Evolutionary conservation across 192 early-diverging fungal genomes (phyloP).

Genomic region (Rhizophagus prolifer): DNA sequence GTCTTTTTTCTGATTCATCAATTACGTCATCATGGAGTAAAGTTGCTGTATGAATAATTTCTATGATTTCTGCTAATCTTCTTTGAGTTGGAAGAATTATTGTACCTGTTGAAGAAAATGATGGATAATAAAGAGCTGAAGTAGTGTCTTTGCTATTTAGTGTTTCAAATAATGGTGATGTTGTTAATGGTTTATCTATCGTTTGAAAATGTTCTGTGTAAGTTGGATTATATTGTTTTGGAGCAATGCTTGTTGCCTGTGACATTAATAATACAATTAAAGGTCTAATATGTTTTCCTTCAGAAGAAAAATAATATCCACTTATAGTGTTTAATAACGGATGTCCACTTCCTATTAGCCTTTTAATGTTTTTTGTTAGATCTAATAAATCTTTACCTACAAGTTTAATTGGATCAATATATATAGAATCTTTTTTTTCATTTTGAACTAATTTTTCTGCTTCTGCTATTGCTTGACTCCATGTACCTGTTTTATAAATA

Average conservation of each 20-base stretch:
- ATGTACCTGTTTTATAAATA: constrained; percentile 19
- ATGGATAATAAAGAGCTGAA: constrained; percentile 14
- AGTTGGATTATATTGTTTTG: constrained; percentile 48
- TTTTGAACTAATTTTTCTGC: constrained; percentile 53
- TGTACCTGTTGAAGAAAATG: constrained; percentile 32
- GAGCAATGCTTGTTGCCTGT: constrained; percentile 74
- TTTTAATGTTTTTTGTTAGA: constrained; percentile 81
- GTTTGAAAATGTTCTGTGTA: constrained; percentile 52
- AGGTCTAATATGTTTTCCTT: constrained; percentile 91
- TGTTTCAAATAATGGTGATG: constrained; percentile 16
- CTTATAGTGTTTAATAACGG: constrained; percentile 87
- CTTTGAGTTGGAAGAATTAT: constrained; percentile 83
- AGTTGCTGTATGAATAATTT: constrained; percentile 98
- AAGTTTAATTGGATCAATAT: constrained; percentile 73
- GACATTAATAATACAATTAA: constrained; percentile 88
- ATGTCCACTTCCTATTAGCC: constrained; percentile 82
- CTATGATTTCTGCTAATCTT: constrained; percentile 92
- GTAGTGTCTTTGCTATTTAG: not conserved
- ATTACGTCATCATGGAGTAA: constrained; percentile 89
- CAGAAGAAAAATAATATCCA: constrained; percentile 83
- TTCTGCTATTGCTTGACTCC: constrained; percentile 53
- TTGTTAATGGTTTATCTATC: constrained; percentile 64
- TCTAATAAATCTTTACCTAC: constrained; percentile 83
- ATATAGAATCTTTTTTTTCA: constrained; percentile 33
- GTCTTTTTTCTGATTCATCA: constrained; percentile 72